Base-by-base conservation (phyloP, 2,329 filamentous ascomycete species). In the Cyanodermella asteris region DNA sequence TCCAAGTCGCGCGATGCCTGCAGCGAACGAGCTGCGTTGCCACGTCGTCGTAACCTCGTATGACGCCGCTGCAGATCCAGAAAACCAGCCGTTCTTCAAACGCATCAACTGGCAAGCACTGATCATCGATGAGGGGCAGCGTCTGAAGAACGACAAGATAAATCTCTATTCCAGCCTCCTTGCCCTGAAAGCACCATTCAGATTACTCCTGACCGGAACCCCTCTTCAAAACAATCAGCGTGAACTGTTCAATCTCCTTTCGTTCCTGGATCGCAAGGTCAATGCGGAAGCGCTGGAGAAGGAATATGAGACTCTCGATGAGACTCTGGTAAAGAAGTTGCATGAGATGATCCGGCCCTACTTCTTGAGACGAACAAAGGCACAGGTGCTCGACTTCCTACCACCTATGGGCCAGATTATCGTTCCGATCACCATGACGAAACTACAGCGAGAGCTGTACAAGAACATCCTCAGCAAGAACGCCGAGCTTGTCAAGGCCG, bases 31-130 rank as follows among this genome's bases (percentile, higher is more conserved):
- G 24, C 68, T 94, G 43, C 72, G 72, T 37, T 84, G 80, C 16
- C 84, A 97, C 40, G 65, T 93, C 12, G 80, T 97, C 1, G 72
- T 97, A 38, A 91, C 87, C 43, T 94, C 84, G 0, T 97, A 91
- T 39, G 84, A 94, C 41, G 75, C 80, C 6, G 77, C 80, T 18
- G 60, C 73, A 19, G 80, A 91, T 33, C 64, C 72, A 5, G 61
- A 60, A 25, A 72, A 69, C 20, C 64, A 60, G 28, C 50, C 44
- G 7, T 63, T 72, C 18, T 76, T 97, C 43, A 61, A 57, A 14
- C 55, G 54, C 8, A 65, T 91, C 13, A 69, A 68, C 20, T 97
- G 87, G 87, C 68, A 72, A 25, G 84, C 78, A 1, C 53, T 97
- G 16, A 67, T 97, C 9, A 77, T 94, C 1, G 87, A 97, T 39